Evolutionary conservation across 1,139 yeast species (phyloP), one percentile per base, ranked within the genome.

Genomic region (Suhomyces atakaporum): DNA sequence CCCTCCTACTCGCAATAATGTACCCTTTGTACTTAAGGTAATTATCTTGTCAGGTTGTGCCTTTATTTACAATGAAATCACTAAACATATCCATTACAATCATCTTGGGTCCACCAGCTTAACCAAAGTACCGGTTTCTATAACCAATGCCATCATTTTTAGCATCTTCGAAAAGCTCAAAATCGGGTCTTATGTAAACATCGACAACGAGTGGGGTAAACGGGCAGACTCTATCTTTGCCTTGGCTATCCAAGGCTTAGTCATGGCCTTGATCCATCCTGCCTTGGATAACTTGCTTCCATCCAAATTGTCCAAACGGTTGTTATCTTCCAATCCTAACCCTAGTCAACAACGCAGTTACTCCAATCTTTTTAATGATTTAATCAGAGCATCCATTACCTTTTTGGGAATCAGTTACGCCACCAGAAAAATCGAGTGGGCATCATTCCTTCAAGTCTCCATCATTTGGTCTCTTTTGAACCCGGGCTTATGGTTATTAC

Each of bases 401-500:
- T 79, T 89, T 50, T 63, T 89, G 43, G 97, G 97, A 3, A 78
- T 90, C 19, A 77, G 87, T 7, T 89, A 86, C 53, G 95, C 95
- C 15, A 76, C 89, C 29, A 76, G 94, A 45, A 84, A 84, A 49
- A 73, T 87, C 31, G 84, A 84, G 46, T 88, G 96, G 96, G 66
- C 75, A 28, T 79, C 89, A 1, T 76, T 87, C 13, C 62, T 82
- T 29, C 95, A 88, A 54, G 87, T 88, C 4, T 78, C 90, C 5
- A 68, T 79, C 29, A 75, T 84, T 5, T 86, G 95, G 88, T 74
- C 84, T 4, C 64, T 83, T 34, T 70, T 87, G 40, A 86, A 85
- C 60, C 84, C 94, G 1, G 79, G 87, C 11, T 66, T 89, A 41
- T 89, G 97, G 96, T 63, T 81, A 40, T 65, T 85, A 31, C 70